phyloP scores from a whole-genome alignment of 495 filamentous ascomycete species.

The Letharia columbiana region DNA sequence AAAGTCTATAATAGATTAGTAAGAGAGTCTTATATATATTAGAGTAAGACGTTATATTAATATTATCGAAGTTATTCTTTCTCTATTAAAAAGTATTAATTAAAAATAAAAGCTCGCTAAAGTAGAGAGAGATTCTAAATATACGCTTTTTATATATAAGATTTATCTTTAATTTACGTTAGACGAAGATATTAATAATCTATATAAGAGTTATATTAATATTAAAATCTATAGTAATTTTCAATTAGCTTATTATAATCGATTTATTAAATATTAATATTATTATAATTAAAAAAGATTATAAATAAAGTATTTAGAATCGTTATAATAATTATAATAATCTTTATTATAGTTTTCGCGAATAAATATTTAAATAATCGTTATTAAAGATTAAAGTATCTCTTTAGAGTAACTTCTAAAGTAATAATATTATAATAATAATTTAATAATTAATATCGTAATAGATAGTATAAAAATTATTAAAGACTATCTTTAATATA shows the following conservation, averaged over 20 bases:
- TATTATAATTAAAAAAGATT: slow-evolving; percentile 15
- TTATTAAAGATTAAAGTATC: not conserved
- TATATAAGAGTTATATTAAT: not conserved
- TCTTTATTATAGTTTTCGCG: not conserved
- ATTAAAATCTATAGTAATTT: no score
- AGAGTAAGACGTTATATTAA: not conserved
- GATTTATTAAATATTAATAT: not conserved
- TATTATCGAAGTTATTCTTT: not conserved
- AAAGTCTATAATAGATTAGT: not conserved
- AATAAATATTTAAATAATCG: not conserved
- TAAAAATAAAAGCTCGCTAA: not conserved
- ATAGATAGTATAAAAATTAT: not conserved
- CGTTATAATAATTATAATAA: slow-evolving; percentile 2
- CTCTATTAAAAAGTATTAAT: not conserved
- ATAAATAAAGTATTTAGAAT: not conserved
- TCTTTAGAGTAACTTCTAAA: not conserved
- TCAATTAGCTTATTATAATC: not conserved
- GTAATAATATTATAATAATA: not conserved
- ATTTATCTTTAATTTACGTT: not conserved
- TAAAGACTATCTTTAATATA: not conserved
- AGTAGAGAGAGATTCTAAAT: not conserved
- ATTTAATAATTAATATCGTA: slow-evolving; percentile 2
- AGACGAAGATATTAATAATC: not conserved
- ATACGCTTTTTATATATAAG: slow-evolving; percentile 3
- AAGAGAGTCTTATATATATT: not conserved